These are phyloP conservation scores for Psilocybe mexicana DNA, from an alignment of 1,284 basidiomycete genomes.

Conservation along the genomic window DNA sequence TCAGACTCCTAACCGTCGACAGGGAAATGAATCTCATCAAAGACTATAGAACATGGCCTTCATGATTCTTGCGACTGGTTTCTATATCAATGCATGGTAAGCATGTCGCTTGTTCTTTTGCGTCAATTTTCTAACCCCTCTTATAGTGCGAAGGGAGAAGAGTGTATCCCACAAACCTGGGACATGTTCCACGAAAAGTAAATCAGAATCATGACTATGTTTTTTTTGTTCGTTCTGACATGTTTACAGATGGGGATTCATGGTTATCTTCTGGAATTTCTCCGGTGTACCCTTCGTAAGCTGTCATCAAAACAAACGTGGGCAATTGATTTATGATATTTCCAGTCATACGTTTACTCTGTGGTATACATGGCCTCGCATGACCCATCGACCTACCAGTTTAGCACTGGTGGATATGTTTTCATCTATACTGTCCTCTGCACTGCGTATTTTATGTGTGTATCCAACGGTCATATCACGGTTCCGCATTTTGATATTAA, in stretches of 20 bases:
- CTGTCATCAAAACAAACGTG: conserved; percentile 24
- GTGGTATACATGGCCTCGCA: conserved; percentile 98
- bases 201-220: background rate
- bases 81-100: conserved; percentile 96
- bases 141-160: conserved; percentile 77
- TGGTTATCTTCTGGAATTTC: conserved; percentile 98
- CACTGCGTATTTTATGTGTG: conserved; percentile 84
- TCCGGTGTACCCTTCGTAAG: conserved; percentile 87
- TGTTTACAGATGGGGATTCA: conserved; percentile 80
- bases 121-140: conserved; percentile 3
- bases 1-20: conserved; percentile 12
- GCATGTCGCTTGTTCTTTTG: conserved; percentile 16
- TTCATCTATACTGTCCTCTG: conserved; percentile 76
- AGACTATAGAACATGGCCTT: conserved; percentile 86
- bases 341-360: conserved; percentile 91
- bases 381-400: conserved; percentile 85
- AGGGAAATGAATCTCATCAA: background rate
- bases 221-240: conserved; percentile 8
- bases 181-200: conserved; percentile 98
- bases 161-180: conserved; percentile 99
- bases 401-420: conserved; percentile 77
- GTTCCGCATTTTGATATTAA: background rate
- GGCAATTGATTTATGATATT: conserved; percentile 1
- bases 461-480: conserved; percentile 13
- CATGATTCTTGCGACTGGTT: conserved; percentile 93